Evolutionary conservation across 116 monocot species (phyloP).

Genomic region (Papilionanthe hybrid): DNA sequence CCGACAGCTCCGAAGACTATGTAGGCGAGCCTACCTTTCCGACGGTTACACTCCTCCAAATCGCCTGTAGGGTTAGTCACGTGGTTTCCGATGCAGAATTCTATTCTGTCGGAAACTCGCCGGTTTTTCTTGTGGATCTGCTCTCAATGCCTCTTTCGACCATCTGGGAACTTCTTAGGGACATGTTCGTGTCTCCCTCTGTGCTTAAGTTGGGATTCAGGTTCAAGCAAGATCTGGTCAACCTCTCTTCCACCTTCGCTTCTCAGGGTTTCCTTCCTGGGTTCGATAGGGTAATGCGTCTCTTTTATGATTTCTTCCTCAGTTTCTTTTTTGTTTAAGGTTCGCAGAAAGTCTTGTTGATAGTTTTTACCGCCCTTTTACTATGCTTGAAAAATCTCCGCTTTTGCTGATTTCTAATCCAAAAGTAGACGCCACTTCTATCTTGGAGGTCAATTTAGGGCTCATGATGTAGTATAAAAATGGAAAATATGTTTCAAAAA

Average conservation of each 20-base stretch:
- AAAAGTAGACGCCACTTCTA: background rate
- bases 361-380: background rate
- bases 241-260: constrained; percentile 77
- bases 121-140: constrained; percentile 84
- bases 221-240: constrained; percentile 88
- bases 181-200: constrained; percentile 51
- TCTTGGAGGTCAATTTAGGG: background rate
- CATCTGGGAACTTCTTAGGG: constrained; percentile 51
- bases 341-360: background rate
- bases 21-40: constrained; percentile 34
- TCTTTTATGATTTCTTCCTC: background rate
- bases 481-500: background rate
- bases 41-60: constrained; percentile 78
- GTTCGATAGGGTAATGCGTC: constrained; percentile 52
- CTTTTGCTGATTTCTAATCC: background rate
- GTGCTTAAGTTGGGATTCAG: constrained; percentile 83
- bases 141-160: constrained; percentile 36
- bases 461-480: background rate
- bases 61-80: constrained; percentile 52
- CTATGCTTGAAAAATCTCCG: constrained; percentile 1
- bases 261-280: constrained; percentile 50
- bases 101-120: background rate
- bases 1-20: background rate
- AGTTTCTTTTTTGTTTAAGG: background rate
- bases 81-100: background rate